A percentile compares a stretch with the other conserved stretches of the same genome.
These are phyloP conservation scores for Trebouxiophyceae sp. DNA, from an alignment of 163 green algal genomes.

Conservation along the genomic window DNA sequence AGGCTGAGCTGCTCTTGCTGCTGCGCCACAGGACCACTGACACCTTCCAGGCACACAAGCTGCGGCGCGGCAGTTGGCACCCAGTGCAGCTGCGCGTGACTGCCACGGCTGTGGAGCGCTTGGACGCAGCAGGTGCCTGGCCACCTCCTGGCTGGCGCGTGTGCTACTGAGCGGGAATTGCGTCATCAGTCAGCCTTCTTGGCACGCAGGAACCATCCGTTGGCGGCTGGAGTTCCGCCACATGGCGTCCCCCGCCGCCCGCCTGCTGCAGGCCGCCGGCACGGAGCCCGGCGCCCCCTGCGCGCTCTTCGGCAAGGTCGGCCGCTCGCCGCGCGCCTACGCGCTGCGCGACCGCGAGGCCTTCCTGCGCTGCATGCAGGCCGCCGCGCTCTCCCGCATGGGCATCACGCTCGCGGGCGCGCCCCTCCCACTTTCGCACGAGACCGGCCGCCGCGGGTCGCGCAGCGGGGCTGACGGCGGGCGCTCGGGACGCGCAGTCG, in stretches of 20 bases:
- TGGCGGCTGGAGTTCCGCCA: constrained; percentile 49
- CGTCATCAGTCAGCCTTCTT: too few species aligned
- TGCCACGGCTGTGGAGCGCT: constrained; percentile 43
- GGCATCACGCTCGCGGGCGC: constrained; percentile 45
- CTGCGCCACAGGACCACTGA: constrained; percentile 30
- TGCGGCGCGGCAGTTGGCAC: constrained; percentile 36
- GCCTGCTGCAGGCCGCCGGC: constrained; percentile 18
- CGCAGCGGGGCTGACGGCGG: too few species aligned
- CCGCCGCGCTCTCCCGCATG: constrained; percentile 37
- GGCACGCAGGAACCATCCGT: constrained; percentile 20
- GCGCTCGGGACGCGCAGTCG: too few species aligned
- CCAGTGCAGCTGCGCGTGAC: constrained; percentile 43
- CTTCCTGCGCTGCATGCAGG: constrained; percentile 36
- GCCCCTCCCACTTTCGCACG: too few species aligned
- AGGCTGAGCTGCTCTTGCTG: not conserved
- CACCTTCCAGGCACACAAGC: constrained; percentile 36
- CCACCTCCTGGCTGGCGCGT: too few species aligned
- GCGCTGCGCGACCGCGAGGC: constrained; percentile 30
- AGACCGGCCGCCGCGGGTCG: too few species aligned
- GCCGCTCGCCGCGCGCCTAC: constrained; percentile 47
- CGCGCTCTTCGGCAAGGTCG: constrained; percentile 43
- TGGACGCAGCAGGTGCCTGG: constrained; percentile 21
- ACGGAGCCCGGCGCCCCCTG: constrained; percentile 29
- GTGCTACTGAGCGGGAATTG: too few species aligned
- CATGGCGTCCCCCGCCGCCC: constrained; percentile 28